phyloP scores from a whole-genome alignment of 495 filamentous ascomycete species.

The Xylaria palmicola region DNA sequence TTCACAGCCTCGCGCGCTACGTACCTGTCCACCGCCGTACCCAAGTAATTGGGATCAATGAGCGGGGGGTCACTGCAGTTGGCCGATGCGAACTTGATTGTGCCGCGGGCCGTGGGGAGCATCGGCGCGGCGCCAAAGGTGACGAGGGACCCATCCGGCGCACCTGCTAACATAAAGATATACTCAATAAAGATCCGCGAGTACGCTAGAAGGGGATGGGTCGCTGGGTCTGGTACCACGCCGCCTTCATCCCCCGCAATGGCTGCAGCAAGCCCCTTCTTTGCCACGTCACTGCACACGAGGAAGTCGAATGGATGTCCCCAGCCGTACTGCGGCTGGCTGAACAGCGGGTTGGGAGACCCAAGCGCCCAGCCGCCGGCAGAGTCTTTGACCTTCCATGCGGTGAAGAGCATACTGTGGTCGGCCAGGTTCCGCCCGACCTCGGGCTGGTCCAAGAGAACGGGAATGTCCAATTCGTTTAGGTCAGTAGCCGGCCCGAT shows the following conservation, averaged over 20 bases:
- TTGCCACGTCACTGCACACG: conserved; percentile 22
- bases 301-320: conserved; percentile 36
- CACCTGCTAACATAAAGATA: conserved; percentile 9
- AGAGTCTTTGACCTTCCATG: conserved; percentile 37
- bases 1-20: conserved; percentile 15
- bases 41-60: conserved; percentile 25
- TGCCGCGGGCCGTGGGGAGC: conserved; percentile 15
- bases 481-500: conserved; percentile 52
- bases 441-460: conserved; percentile 44
- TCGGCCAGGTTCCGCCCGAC: conserved; percentile 45
- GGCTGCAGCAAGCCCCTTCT: conserved; percentile 27
- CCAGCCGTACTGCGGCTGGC: conserved; percentile 27
- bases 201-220: conserved; percentile 14
- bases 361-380: conserved; percentile 31
- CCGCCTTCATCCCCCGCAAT: conserved; percentile 27
- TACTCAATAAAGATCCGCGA: conserved; percentile 14
- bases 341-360: conserved; percentile 26
- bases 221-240: conserved; percentile 10
- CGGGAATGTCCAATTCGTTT: conserved; percentile 40
- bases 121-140: background rate
- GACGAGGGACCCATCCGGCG: conserved; percentile 12
- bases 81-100: conserved; percentile 25
- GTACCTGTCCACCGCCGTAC: conserved; percentile 16
- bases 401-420: conserved; percentile 28
- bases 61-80: conserved; percentile 18